phyloP scores from a whole-genome alignment of 139 green algal genomes.

The Auxenochlorella protothecoides region DNA sequence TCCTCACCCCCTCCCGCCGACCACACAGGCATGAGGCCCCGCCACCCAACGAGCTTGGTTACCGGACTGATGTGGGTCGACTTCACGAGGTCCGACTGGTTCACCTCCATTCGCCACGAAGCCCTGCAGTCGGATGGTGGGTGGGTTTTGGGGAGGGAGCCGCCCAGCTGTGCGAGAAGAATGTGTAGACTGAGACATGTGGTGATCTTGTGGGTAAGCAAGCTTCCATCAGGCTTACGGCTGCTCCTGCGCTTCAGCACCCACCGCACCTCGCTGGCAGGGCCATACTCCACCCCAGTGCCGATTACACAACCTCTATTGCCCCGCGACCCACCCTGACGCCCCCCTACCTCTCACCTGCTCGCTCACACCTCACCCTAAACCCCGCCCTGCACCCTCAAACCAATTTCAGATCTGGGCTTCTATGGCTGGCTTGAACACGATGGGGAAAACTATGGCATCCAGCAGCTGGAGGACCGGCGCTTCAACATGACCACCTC shows the following conservation, averaged over 20 bases:
- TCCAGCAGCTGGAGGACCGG: slow-evolving; percentile 58
- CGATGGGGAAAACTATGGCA: slow-evolving; percentile 67
- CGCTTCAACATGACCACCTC: slow-evolving; percentile 44
- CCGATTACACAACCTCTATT: too few relatives aligned
- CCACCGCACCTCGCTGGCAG: too few relatives aligned
- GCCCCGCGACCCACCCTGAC: too few relatives aligned
- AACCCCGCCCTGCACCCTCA: neutral
- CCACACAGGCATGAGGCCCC: slow-evolving; percentile 51
- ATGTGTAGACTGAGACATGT: too few relatives aligned
- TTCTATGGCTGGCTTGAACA: slow-evolving; percentile 74
- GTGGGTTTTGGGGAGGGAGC: neutral
- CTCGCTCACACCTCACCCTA: neutral
- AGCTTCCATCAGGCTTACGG: neutral
- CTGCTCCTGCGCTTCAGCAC: neutral
- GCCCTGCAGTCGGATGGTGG: slow-evolving; percentile 43
- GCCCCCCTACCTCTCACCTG: neutral
- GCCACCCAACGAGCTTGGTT: slow-evolving; percentile 49
- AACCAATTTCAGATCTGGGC: slow-evolving; percentile 21
- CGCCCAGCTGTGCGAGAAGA: too few relatives aligned
- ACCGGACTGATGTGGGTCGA: slow-evolving; percentile 79
- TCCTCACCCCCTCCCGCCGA: neutral
- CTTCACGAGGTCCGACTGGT: slow-evolving; percentile 16
- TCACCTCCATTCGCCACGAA: slow-evolving; percentile 43
- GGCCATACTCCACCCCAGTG: too few relatives aligned
- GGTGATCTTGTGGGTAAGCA: too few relatives aligned